A percentile compares a stretch with the other conserved stretches of the same genome.
These are phyloP conservation scores for Rhizopus arrhizus DNA, from an alignment of 371 early-diverging fungal species.

Conservation along the genomic window DNA sequence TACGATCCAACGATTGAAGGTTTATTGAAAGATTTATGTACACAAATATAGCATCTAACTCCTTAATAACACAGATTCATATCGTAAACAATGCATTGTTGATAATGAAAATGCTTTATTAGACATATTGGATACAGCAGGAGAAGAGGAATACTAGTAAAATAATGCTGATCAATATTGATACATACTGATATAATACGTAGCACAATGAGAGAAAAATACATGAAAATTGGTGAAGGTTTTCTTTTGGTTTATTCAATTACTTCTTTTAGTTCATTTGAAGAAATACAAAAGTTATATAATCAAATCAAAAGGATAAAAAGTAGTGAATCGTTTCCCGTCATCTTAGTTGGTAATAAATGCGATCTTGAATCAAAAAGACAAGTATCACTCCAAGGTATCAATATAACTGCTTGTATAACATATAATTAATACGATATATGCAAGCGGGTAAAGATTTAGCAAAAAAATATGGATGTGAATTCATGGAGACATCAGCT, in stretches of 20 bases:
- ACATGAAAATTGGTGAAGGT: slow-evolving; percentile 74
- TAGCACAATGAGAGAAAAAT: slow-evolving; percentile 80
- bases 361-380: slow-evolving; percentile 82
- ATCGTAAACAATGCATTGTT: slow-evolving; percentile 75
- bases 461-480: slow-evolving; percentile 76
- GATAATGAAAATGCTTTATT: slow-evolving; percentile 72
- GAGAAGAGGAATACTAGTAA: slow-evolving; percentile 84
- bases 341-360: slow-evolving; percentile 88
- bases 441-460: slow-evolving; percentile 77
- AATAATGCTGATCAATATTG: neutral
- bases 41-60: too few relatives aligned
- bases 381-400: slow-evolving; percentile 64
- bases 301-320: slow-evolving; percentile 75
- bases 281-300: slow-evolving; percentile 65
- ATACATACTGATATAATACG: neutral
- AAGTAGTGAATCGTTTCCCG: slow-evolving; percentile 78
- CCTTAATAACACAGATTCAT: slow-evolving; percentile 58
- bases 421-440: slow-evolving; percentile 50
- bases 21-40: slow-evolving; percentile 17
- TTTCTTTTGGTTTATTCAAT: slow-evolving; percentile 61
- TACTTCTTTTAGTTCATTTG: slow-evolving; percentile 63
- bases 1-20: slow-evolving; percentile 88
- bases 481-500: slow-evolving; percentile 92
- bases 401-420: neutral
- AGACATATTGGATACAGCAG: slow-evolving; percentile 84